Conservation (phyloP, 2,329 filamentous ascomycete genomes). For the Ilyonectria robusta region DNA sequence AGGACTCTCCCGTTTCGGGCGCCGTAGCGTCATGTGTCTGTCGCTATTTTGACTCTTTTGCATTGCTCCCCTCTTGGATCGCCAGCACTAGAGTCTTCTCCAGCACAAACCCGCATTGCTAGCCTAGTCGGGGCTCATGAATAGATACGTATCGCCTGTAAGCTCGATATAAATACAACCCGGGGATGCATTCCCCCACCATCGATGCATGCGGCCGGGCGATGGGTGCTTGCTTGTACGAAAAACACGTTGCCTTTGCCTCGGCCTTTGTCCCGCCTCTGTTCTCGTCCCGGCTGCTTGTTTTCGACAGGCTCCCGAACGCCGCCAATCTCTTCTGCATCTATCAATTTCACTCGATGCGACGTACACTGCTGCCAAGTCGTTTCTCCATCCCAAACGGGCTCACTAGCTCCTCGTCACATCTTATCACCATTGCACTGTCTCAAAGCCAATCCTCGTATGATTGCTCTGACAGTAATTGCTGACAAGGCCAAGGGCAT, state of each 20-base stretch:
- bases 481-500: conserved; percentile 6
- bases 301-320: conserved; percentile 8
- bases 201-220: conserved; percentile 33
- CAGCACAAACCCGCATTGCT: conserved; percentile 9
- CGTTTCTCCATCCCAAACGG: neutral
- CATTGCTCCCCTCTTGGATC: conserved; percentile 6
- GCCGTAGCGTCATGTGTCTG: conserved; percentile 16
- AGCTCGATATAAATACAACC: conserved; percentile 38
- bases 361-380: conserved; percentile 17
- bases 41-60: conserved; percentile 30
- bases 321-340: conserved; percentile 11
- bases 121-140: conserved; percentile 8
- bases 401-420: conserved; percentile 2
- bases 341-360: conserved; percentile 17
- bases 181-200: conserved; percentile 17
- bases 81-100: neutral
- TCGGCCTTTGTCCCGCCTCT: neutral
- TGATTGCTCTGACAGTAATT: neutral
- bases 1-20: conserved; percentile 31
- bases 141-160: conserved; percentile 6
- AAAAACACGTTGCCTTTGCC: conserved; percentile 1
- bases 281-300: neutral
- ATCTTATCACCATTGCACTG: neutral
- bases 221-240: conserved; percentile 1
- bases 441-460: neutral